A percentile compares a stretch with the other conserved stretches of the same genome.
Evolutionary conservation across 208 protist genomes (phyloP).

Genomic region (Porcisia hertigi): DNA sequence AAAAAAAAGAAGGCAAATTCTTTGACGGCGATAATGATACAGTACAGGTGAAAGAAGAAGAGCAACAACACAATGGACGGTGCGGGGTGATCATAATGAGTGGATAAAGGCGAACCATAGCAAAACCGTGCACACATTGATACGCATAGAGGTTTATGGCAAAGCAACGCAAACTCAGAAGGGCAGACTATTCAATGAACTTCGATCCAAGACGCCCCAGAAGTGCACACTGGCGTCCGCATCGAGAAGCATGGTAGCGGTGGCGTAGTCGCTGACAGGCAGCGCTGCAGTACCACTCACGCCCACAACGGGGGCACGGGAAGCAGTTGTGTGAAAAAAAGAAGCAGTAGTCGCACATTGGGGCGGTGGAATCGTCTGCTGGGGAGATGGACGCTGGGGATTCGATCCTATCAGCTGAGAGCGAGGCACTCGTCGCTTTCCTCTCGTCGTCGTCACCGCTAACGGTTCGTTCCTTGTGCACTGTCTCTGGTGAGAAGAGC

Average conservation of each 20-base stretch:
- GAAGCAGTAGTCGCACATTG: constrained; percentile 77
- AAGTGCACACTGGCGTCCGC: constrained; percentile 14
- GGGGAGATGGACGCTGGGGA: not conserved
- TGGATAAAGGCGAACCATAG: not conserved
- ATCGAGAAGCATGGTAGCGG: constrained; percentile 43
- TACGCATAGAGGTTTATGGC: not conserved
- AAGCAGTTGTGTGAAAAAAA: constrained; percentile 32
- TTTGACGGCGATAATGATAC: not conserved
- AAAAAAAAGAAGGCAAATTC: not conserved
- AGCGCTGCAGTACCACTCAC: constrained; percentile 80
- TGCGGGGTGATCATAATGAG: not conserved
- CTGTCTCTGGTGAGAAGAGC: not conserved
- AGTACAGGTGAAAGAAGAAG: not conserved
- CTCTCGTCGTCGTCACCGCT: not conserved
- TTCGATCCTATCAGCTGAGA: not conserved
- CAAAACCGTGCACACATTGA: not conserved
- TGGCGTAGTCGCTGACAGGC: constrained; percentile 54
- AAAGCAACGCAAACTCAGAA: not conserved
- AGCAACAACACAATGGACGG: too few relatives aligned
- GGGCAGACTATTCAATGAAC: not conserved
- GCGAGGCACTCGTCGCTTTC: too few relatives aligned
- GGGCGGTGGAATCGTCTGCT: not conserved
- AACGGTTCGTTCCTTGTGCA: not conserved
- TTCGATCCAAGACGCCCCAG: not conserved
- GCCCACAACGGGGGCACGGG: constrained; percentile 46